phyloP scores from a whole-genome alignment of 1,284 basidiomycete genomes.

The Pyrrhoderma noxium region DNA sequence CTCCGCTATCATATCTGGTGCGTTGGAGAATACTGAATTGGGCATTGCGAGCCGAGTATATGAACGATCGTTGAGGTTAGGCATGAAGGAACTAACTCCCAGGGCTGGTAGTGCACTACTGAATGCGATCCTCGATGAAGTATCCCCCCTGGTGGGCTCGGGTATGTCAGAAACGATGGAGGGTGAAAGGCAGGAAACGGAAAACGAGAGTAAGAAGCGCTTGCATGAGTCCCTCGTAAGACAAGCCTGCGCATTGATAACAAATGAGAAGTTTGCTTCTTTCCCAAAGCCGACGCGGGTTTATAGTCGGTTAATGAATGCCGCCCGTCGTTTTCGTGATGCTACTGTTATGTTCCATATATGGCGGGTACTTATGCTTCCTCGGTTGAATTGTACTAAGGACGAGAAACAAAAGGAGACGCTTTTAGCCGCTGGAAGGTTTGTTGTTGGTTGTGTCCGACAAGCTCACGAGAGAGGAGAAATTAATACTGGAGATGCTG shows the following conservation, averaged over 20 bases:
- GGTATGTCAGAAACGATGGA: not conserved
- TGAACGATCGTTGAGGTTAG: slow-evolving; percentile 29
- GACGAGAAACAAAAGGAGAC: no score
- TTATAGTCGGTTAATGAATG: no score
- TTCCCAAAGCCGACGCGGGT: no score
- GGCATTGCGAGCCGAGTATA: slow-evolving; percentile 40
- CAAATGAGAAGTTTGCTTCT: slow-evolving; percentile 27
- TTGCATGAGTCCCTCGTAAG: slow-evolving; percentile 29
- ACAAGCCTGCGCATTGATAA: slow-evolving; percentile 38
- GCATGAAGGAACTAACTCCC: slow-evolving; percentile 32
- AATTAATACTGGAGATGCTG: no score
- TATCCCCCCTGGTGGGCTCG: not conserved
- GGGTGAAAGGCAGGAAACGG: slow-evolving; percentile 16
- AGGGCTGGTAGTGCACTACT: slow-evolving; percentile 45
- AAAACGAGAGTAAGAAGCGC: slow-evolving; percentile 21
- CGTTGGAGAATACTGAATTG: slow-evolving; percentile 38
- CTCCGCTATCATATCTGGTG: slow-evolving; percentile 54
- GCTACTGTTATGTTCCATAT: no score
- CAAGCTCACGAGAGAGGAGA: no score
- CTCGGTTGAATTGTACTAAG: no score
- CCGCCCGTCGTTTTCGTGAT: no score
- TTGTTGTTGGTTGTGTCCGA: no score
- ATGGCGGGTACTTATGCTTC: no score
- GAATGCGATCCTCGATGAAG: slow-evolving; percentile 28
- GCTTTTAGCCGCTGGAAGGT: no score